A percentile compares a stretch with the other conserved stretches of the same genome.
Evolutionary conservation across 805 yeast genomes (phyloP).

Genomic region (Teunomyces stri): DNA sequence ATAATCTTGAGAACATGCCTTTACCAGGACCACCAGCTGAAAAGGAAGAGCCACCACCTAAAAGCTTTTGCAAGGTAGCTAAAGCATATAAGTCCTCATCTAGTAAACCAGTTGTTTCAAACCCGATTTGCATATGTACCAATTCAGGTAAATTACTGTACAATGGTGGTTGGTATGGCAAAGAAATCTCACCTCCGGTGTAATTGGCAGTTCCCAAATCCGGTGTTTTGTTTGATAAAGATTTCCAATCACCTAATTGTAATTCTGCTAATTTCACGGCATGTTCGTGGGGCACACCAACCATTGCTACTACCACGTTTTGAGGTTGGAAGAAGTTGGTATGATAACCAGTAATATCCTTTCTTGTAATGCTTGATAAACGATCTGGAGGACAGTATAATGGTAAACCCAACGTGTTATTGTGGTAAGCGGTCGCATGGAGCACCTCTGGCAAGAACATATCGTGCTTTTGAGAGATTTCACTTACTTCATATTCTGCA

Average conservation of each 20-base stretch:
- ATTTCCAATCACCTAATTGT: slow-evolving; percentile 61
- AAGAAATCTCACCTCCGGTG: slow-evolving; percentile 48
- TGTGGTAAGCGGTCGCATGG: slow-evolving; percentile 75
- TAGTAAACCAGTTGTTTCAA: slow-evolving; percentile 80
- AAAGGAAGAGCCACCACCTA: slow-evolving; percentile 97
- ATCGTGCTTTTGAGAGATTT: slow-evolving; percentile 81
- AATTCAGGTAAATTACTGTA: slow-evolving; percentile 65
- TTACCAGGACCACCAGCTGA: slow-evolving; percentile 99
- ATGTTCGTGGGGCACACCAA: slow-evolving; percentile 71
- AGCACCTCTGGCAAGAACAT: slow-evolving; percentile 84
- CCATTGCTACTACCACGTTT: slow-evolving; percentile 78
- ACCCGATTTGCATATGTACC: slow-evolving; percentile 81
- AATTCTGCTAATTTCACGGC: slow-evolving; percentile 65
- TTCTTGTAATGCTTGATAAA: slow-evolving; percentile 52
- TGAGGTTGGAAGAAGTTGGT: slow-evolving; percentile 71
- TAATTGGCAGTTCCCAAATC: slow-evolving; percentile 56
- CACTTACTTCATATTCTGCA: slow-evolving; percentile 78
- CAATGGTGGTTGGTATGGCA: slow-evolving; percentile 40
- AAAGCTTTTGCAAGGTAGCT: slow-evolving; percentile 82
- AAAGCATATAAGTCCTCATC: slow-evolving; percentile 87
- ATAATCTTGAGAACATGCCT: slow-evolving; percentile 95
- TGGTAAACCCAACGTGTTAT: slow-evolving; percentile 81
- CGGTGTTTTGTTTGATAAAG: slow-evolving; percentile 13
- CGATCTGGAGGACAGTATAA: slow-evolving; percentile 75
- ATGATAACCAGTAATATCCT: slow-evolving; percentile 60